A percentile compares a stretch with the other conserved stretches of the same genome.
These are phyloP conservation scores for Dalbergia cultrata DNA, from an alignment of 306 rosid species.

Conservation along the genomic window DNA sequence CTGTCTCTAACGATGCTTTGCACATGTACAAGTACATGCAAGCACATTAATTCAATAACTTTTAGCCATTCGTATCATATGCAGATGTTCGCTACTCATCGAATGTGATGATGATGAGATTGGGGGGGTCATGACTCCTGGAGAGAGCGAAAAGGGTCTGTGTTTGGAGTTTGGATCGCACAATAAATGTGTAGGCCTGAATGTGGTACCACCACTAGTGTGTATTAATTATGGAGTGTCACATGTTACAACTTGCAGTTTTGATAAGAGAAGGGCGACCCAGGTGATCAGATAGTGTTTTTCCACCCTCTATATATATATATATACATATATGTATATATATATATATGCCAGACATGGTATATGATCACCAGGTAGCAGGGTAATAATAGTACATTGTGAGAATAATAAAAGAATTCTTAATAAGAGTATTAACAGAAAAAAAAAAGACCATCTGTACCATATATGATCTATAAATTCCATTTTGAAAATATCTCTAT, in stretches of 20 bases:
- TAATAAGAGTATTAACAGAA: neutral
- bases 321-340: too few relatives aligned
- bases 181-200: constrained; percentile 45
- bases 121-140: constrained; percentile 18
- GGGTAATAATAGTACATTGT: neutral
- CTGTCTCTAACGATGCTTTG: constrained; percentile 50
- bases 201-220: constrained; percentile 32
- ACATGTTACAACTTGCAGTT: constrained; percentile 33
- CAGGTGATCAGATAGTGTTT: neutral
- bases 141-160: constrained; percentile 27
- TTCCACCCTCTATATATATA: neutral
- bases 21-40: constrained; percentile 11
- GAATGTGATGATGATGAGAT: constrained; percentile 1
- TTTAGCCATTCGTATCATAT: constrained; percentile 9
- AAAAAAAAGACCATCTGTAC: neutral
- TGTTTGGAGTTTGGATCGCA: neutral
- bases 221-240: constrained; percentile 16
- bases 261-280: neutral
- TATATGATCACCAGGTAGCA: neutral
- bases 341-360: neutral
- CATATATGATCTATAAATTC: neutral
- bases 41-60: constrained; percentile 16
- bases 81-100: neutral
- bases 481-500: neutral
- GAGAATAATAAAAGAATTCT: neutral